A percentile compares a stretch with the other conserved stretches of the same genome.
These are phyloP conservation scores for apple (Malus domestica) DNA, from an alignment of 306 rosid species.

Conservation along the genomic window DNA sequence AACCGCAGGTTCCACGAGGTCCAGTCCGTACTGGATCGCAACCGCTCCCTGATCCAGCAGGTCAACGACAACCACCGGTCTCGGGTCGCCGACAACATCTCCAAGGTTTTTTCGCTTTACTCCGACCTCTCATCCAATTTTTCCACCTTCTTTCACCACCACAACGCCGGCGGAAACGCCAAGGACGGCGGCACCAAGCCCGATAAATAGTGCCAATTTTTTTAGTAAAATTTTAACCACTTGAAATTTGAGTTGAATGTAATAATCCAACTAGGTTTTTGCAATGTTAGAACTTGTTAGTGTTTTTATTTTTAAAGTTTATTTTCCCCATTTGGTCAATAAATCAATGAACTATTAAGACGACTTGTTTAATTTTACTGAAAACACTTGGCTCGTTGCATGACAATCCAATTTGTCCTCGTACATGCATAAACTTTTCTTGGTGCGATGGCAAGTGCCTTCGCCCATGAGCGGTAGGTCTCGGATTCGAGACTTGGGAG, in stretches of 20 bases:
- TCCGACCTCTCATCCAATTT: slow-evolving; percentile 47
- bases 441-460: too few relatives aligned
- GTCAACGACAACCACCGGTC: slow-evolving; percentile 87
- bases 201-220: too few relatives aligned
- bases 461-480: too few relatives aligned
- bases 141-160: too few relatives aligned
- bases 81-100: slow-evolving; percentile 54
- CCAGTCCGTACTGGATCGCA: slow-evolving; percentile 73
- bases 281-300: too few relatives aligned
- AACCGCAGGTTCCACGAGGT: slow-evolving; percentile 68
- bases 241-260: too few relatives aligned
- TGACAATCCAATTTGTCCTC: background rate
- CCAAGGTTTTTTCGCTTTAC: slow-evolving; percentile 67
- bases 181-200: too few relatives aligned
- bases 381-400: background rate
- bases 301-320: background rate
- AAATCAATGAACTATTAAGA: background rate
- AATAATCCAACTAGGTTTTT: background rate
- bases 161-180: too few relatives aligned
- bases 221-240: too few relatives aligned
- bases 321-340: background rate
- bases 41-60: slow-evolving; percentile 65
- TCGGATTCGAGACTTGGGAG: too few relatives aligned
- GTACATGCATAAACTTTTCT: background rate
- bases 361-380: background rate